Base-by-base conservation (phyloP, 495 filamentous ascomycete species). In the Aspergillus hancockii region DNA sequence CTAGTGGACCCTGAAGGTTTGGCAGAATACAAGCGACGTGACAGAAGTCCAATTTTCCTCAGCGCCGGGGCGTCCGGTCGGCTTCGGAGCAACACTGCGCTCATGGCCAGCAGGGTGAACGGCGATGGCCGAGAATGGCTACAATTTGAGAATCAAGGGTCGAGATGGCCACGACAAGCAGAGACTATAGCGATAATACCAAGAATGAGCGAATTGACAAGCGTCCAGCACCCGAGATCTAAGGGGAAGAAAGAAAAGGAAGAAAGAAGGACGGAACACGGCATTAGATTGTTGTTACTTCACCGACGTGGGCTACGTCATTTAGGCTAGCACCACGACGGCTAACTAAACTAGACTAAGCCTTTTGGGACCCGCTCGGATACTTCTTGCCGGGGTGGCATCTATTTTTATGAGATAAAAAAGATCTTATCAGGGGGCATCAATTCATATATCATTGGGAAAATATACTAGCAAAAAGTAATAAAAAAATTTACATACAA, bases 81-180 rank as follows among this genome's bases (percentile, higher is more conserved):
- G 67, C 69, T 63, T 70, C 70, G 69, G 66, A 69, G 67, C 62
- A 78, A 65, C 60, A 66, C 68, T 58, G 71, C 72, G 67, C 68
- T 74, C 71, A 78, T 78, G 52, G 62, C 62, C 57, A 51, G 47
- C 49, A 55, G 51, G 8, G 30, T 36, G 31, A 53, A 34, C 52
- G 38, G 59, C 60, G 53, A 47, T 43, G 52, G 21, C 47, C 13
- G 22, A 7, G 22, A 31, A 28, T 18, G 40, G 34, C 41, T 45
- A 19, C 14, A 45, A 21, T 12, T n/a, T 43, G 30, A 52, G 9
- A 18, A 30, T n/a, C 19, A 52, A 31, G 21, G 47, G 1, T 13
- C 13, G 23, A 25, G 16, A 32, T 32, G 49, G n/a, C 31, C 18
- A 21, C 13, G 31, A 61, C 23, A 34, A 22, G 36, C n/a, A 46